Conservation (phyloP, 2,329 filamentous ascomycete genomes). For the Neopestalotiopsis clavispora region DNA sequence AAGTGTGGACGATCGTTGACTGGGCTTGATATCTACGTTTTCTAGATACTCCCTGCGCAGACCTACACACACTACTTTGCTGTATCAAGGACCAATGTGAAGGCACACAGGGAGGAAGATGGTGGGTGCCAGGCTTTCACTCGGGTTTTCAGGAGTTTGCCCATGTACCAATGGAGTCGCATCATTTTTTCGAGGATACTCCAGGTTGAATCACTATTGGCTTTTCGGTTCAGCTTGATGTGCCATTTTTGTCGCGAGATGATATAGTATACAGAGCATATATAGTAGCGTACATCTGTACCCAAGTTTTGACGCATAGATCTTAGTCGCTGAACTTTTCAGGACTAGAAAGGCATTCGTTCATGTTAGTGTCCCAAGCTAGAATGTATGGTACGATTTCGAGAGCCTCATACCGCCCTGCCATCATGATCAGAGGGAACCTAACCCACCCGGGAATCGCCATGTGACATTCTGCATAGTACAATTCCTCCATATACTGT, state of each 20-base stretch:
- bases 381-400: background rate
- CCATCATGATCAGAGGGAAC: background rate
- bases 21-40: no score
- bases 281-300: background rate
- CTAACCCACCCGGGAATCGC: background rate
- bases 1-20: no score
- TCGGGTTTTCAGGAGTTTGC: no score
- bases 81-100: no score
- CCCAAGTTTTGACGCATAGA: background rate
- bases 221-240: no score
- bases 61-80: background rate
- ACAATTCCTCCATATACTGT: background rate
- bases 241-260: background rate
- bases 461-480: background rate
- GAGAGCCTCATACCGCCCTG: slow-evolving; percentile 9
- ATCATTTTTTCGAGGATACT: no score
- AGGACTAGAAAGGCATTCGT: background rate
- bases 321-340: background rate
- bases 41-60: background rate
- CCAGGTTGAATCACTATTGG: no score
- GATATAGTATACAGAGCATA: background rate
- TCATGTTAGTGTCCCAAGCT: background rate
- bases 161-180: no score
- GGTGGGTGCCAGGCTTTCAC: no score
- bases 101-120: no score